Evolutionary conservation across 805 yeast genomes (phyloP).

Genomic region (Saccharomyces paradoxus): DNA sequence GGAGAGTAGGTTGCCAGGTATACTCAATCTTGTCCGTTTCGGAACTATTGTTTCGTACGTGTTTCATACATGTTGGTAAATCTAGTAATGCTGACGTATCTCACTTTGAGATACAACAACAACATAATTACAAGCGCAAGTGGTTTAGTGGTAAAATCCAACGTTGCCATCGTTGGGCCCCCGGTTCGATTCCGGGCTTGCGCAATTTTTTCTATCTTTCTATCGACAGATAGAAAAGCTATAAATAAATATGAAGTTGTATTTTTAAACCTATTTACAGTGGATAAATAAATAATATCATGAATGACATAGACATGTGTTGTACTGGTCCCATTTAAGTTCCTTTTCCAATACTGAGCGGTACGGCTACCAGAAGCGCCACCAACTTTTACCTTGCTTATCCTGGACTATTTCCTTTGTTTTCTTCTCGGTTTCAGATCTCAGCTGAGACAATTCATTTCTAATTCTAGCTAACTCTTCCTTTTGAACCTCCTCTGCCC

Average conservation of each 20-base stretch:
- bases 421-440: conserved; percentile 33
- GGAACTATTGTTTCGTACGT: too few species aligned
- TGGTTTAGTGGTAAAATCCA: neutral
- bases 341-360: too few species aligned
- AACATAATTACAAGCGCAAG: neutral
- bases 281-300: neutral
- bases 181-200: neutral
- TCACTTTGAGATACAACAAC: too few species aligned
- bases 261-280: neutral
- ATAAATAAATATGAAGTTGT: neutral
- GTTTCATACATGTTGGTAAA: too few species aligned
- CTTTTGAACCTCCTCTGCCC: conserved; percentile 29
- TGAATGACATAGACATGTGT: neutral
- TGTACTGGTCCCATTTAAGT: neutral
- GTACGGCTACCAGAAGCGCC: conserved; percentile 25
- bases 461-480: conserved; percentile 26
- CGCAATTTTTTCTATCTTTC: neutral
- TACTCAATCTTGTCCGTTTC: too few species aligned
- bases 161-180: neutral
- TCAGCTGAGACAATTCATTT: conserved; percentile 35
- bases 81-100: too few species aligned
- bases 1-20: too few species aligned
- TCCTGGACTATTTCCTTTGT: conserved; percentile 27
- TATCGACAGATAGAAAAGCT: neutral
- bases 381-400: conserved; percentile 30